A percentile compares a stretch with the other conserved stretches of the same genome.
These are phyloP conservation scores for Mollisia scopiformis DNA, from an alignment of 2,329 filamentous ascomycete genomes.

Conservation along the genomic window DNA sequence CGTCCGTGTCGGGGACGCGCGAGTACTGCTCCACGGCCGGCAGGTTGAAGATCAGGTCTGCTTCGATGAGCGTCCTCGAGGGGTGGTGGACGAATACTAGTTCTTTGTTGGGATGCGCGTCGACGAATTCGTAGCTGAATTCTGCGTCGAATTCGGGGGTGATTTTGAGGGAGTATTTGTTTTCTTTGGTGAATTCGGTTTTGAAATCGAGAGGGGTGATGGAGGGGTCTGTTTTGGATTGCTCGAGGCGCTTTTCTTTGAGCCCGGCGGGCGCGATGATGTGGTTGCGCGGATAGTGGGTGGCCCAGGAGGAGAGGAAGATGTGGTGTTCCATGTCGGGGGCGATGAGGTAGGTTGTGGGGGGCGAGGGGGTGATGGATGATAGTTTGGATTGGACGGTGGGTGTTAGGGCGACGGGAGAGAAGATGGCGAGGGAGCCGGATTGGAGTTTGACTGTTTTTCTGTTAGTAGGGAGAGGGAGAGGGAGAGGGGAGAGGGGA, in stretches of 20 bases:
- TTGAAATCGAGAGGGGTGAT: conserved; percentile 54
- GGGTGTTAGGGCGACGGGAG: conserved; percentile 82
- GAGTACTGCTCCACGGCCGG: conserved; percentile 85
- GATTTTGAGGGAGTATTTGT: conserved; percentile 56
- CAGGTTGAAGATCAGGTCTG: conserved; percentile 90
- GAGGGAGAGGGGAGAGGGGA: neutral
- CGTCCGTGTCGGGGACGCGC: conserved; percentile 46
- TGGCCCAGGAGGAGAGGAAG: conserved; percentile 83
- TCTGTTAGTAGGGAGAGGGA: neutral
- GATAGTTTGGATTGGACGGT: conserved; percentile 67
- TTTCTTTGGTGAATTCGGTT: conserved; percentile 65
- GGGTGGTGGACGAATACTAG: conserved; percentile 85
- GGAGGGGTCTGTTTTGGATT: conserved; percentile 54
- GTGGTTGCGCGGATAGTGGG: conserved; percentile 75
- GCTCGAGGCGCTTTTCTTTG: conserved; percentile 74
- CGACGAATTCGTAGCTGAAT: conserved; percentile 84
- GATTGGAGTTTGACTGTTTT: conserved; percentile 72
- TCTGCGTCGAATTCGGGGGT: conserved; percentile 81
- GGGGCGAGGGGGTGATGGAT: conserved; percentile 62
- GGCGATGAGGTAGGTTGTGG: conserved; percentile 81
- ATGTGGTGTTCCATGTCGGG: conserved; percentile 95
- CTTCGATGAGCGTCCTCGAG: conserved; percentile 78
- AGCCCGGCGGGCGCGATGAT: conserved; percentile 84
- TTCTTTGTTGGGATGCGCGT: conserved; percentile 81
- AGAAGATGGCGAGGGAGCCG: conserved; percentile 85